A percentile compares a stretch with the other conserved stretches of the same genome.
phyloP scores from a whole-genome alignment of 805 yeast genomes.

The Candida taoyuanica region DNA sequence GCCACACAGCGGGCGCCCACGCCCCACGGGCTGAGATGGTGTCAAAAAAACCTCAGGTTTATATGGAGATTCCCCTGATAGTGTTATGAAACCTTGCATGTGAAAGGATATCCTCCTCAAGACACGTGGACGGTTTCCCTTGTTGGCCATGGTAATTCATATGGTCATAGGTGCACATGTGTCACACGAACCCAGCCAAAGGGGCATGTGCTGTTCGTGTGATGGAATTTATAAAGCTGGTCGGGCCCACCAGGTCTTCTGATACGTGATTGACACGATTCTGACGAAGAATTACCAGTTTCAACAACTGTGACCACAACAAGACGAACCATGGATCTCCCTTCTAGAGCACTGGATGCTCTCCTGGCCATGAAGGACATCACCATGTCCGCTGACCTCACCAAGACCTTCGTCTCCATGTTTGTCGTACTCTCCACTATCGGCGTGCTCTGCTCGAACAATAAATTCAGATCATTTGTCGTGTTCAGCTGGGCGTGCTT shows the following conservation, averaged over 20 bases:
- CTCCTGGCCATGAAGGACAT: constrained; percentile 4
- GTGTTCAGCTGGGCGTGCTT: constrained; percentile 33
- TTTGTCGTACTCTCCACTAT: constrained; percentile 10
- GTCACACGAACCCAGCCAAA: not conserved
- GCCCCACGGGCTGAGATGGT: too few relatives aligned
- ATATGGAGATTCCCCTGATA: too few relatives aligned
- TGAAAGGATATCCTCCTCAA: not conserved
- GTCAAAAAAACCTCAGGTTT: too few relatives aligned
- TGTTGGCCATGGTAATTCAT: not conserved
- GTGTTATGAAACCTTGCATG: not conserved
- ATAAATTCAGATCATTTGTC: constrained; percentile 20
- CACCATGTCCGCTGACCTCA: constrained; percentile 3
- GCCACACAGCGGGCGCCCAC: too few relatives aligned
- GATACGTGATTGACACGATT: not conserved
- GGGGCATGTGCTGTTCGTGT: not conserved
- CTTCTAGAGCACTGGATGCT: constrained; percentile 4
- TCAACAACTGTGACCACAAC: too few relatives aligned
- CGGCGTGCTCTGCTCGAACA: constrained; percentile 12
- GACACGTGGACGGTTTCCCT: not conserved
- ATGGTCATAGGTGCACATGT: not conserved
- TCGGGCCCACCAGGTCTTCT: too few relatives aligned
- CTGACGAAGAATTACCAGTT: not conserved
- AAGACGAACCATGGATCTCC: constrained; percentile 2
- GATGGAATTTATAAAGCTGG: not conserved
- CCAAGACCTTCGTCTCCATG: constrained; percentile 6